phyloP scores from a whole-genome alignment of 2,329 filamentous ascomycete genomes.

The Alternaria solani region DNA sequence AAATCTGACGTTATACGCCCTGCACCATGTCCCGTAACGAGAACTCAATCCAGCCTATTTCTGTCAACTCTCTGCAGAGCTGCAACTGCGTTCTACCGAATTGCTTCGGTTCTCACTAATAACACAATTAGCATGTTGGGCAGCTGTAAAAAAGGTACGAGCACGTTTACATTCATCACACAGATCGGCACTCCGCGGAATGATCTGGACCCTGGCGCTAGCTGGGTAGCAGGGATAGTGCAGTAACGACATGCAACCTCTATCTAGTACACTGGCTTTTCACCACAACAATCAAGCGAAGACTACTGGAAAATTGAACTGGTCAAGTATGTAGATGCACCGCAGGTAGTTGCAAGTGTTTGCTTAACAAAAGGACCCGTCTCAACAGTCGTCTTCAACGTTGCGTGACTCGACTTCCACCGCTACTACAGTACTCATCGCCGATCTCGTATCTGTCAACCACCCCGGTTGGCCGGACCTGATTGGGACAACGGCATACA shows the following conservation, averaged over 20 bases:
- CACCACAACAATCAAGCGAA: not conserved
- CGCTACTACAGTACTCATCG: not conserved
- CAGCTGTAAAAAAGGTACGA: slow-evolving; percentile 1
- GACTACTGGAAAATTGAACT: no score
- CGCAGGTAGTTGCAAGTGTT: not conserved
- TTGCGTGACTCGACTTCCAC: not conserved
- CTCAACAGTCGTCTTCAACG: not conserved
- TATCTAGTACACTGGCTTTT: not conserved
- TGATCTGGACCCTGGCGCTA: slow-evolving; percentile 1
- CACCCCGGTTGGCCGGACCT: not conserved
- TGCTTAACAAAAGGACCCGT: not conserved
- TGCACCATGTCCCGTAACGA: not conserved
- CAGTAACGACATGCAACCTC: not conserved
- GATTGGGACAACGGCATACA: not conserved
- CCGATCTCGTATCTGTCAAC: not conserved
- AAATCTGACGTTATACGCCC: not conserved
- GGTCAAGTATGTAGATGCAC: not conserved
- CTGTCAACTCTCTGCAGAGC: not conserved
- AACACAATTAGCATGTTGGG: not conserved
- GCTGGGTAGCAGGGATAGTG: not conserved
- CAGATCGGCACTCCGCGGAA: slow-evolving; percentile 3
- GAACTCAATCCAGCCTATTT: not conserved
- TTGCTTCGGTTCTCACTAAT: not conserved
- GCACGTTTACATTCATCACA: slow-evolving; percentile 2
- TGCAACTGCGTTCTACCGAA: not conserved